Conservation (phyloP, 768 basidiomycete species). For the Hypsizygus marmoreus region DNA sequence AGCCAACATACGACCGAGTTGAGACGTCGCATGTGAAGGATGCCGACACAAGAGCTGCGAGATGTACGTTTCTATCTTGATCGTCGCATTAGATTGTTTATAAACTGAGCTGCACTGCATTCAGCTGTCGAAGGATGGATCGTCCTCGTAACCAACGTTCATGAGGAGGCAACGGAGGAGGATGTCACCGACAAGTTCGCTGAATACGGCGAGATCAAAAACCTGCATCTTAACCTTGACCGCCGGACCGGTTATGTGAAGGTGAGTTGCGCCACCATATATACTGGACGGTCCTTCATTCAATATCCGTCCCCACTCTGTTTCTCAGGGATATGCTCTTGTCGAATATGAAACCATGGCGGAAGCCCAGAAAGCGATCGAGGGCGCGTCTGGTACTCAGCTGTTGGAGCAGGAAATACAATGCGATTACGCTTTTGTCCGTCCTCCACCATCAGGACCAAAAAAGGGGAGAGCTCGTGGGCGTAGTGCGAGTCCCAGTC, state of each 20-base stretch:
- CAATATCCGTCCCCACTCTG: constrained; percentile 5
- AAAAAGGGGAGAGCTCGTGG: constrained; percentile 75
- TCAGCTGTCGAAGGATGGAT: constrained; percentile 99
- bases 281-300: constrained; percentile 1
- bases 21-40: constrained; percentile 67
- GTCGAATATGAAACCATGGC: constrained; percentile 97
- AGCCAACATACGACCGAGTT: constrained; percentile 80
- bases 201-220: constrained; percentile 97
- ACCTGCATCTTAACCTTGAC: constrained; percentile 95
- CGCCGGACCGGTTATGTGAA: constrained; percentile 98
- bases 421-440: constrained; percentile 92
- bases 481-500: constrained; percentile 81
- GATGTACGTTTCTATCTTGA: constrained; percentile 57
- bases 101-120: constrained; percentile 9
- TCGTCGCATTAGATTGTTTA: constrained; percentile 6
- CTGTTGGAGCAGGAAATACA: constrained; percentile 85
- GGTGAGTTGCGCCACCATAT: constrained; percentile 45
- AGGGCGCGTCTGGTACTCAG: constrained; percentile 80
- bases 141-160: constrained; percentile 92
- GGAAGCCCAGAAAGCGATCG: constrained; percentile 93
- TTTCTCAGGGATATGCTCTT: constrained; percentile 88
- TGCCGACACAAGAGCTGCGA: constrained; percentile 77
- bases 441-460: constrained; percentile 83
- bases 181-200: constrained; percentile 95
- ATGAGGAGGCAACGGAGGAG: constrained; percentile 98